Base-by-base conservation (phyloP, 768 basidiomycete species). In the Basidioascus undulatus region DNA sequence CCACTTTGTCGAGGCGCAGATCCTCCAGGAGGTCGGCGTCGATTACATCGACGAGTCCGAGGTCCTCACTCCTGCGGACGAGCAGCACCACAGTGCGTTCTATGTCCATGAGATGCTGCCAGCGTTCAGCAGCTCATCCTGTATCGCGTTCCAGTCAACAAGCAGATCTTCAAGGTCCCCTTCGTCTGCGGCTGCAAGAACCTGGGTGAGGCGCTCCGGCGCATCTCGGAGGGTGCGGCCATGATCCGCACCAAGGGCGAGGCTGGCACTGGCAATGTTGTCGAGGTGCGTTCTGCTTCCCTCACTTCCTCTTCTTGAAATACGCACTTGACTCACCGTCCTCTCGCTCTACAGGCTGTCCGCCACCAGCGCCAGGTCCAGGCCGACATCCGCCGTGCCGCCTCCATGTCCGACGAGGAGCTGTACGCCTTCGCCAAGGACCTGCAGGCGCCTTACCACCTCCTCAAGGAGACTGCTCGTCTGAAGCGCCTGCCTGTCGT, bases 1-100 rank as follows among this genome's bases (percentile, higher is more conserved):
- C 0, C 92, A 98, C 60, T 79, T 89, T 52, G 86, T 89, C 43
- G 92, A 98, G 62, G 86, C 87, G 5, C 86, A 94, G 80, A 89
- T 98, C 52, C 61, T 96, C 20, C 86, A 96, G 67, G 70, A 72
- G 18, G 66, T 94, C 52, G 87, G 89, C 3, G 76, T 92, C 25
- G 92, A 98, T 62, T 98, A 94, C 59, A 83, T 89, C 45, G 83
- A 87, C 55, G 84, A 89, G 61, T 81, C 57, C 39, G 60, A 62
- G 59, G 89, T 96, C 37, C 65, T 98, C 34, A 92, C 92, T 0
- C 82, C 83, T 18, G 89, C 92, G 11, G 89, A 98, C 57, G 83
- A 92, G 32, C 33, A 32, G 1, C 27, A 47, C n/a, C 52, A 49
- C 46, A 43, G 8, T 15, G 18, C 19, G 24, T 21, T 25, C 4